These are phyloP conservation scores for Aphanomyces stellatus DNA, from an alignment of 352 stramenopile genomes.

Conservation along the genomic window DNA sequence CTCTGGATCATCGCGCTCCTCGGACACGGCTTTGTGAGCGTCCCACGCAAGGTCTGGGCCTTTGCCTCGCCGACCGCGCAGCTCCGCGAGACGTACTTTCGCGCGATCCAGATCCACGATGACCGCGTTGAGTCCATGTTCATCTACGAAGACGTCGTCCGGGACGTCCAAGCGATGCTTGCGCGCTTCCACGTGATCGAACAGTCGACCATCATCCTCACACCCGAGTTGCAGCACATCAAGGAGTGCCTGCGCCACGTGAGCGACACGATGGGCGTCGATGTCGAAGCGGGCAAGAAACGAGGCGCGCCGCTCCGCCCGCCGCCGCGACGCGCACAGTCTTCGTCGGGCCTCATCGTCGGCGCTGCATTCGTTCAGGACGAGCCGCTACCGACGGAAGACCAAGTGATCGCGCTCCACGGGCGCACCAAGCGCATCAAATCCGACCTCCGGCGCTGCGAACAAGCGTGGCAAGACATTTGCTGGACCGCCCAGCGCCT, in stretches of 20 bases:
- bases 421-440: constrained; percentile 33
- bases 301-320: not conserved
- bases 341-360: not conserved
- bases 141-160: constrained; percentile 42
- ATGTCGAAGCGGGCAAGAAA: constrained; percentile 8
- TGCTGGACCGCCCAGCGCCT: constrained; percentile 40
- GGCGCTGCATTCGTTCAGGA: not conserved
- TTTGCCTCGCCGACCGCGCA: constrained; percentile 29
- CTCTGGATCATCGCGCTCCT: constrained; percentile 50
- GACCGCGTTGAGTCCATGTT: constrained; percentile 60
- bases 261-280: constrained; percentile 25
- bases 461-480: constrained; percentile 52
- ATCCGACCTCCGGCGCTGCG: constrained; percentile 35
- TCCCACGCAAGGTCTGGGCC: constrained; percentile 44
- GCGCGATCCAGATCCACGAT: constrained; percentile 46
- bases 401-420: constrained; percentile 41
- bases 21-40: constrained; percentile 51
- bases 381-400: constrained; percentile 29
- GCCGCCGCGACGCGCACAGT: not conserved
- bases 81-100: constrained; percentile 41
- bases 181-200: constrained; percentile 46
- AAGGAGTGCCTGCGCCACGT: constrained; percentile 41
- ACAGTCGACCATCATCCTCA: constrained; percentile 51
- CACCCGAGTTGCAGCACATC: constrained; percentile 51
- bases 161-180: constrained; percentile 30